Percentiles rank a stretch among this genome's conserved stretches.
Evolutionary conservation across 306 rosid genomes (phyloP).

Genomic region (Trifolium pratense): DNA sequence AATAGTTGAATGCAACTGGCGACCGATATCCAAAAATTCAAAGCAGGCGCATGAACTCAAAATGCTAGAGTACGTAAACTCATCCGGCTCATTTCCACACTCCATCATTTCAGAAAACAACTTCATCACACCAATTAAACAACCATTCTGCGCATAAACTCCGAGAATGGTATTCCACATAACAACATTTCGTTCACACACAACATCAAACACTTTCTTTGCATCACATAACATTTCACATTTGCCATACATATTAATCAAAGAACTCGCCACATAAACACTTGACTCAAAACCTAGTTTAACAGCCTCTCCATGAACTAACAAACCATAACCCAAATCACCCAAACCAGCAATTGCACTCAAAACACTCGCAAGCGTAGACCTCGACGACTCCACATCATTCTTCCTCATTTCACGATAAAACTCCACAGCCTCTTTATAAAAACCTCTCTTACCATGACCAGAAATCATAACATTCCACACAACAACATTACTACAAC

Average conservation of each 20-base stretch:
- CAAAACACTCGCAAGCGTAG: constrained; percentile 85
- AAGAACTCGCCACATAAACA: constrained; percentile 84
- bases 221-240: constrained; percentile 60
- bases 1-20: constrained; percentile 66
- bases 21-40: constrained; percentile 57
- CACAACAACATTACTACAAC: constrained; percentile 67
- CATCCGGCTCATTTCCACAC: constrained; percentile 59
- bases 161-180: constrained; percentile 88
- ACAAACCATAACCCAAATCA: constrained; percentile 55
- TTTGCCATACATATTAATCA: constrained; percentile 88
- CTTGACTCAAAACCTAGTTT: constrained; percentile 71
- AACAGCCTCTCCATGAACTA: constrained; percentile 72
- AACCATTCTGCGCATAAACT: constrained; percentile 66
- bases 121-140: constrained; percentile 54
- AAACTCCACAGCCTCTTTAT: constrained; percentile 55
- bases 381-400: constrained; percentile 68
- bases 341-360: constrained; percentile 65
- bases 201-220: constrained; percentile 54
- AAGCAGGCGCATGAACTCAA: constrained; percentile 73
- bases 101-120: constrained; percentile 61
- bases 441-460: constrained; percentile 66
- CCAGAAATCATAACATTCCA: constrained; percentile 93
- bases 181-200: constrained; percentile 61
- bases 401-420: constrained; percentile 59
- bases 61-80: constrained; percentile 81